phyloP scores from a whole-genome alignment of 208 protist genomes.

The Crithidia acanthocephali region DNA sequence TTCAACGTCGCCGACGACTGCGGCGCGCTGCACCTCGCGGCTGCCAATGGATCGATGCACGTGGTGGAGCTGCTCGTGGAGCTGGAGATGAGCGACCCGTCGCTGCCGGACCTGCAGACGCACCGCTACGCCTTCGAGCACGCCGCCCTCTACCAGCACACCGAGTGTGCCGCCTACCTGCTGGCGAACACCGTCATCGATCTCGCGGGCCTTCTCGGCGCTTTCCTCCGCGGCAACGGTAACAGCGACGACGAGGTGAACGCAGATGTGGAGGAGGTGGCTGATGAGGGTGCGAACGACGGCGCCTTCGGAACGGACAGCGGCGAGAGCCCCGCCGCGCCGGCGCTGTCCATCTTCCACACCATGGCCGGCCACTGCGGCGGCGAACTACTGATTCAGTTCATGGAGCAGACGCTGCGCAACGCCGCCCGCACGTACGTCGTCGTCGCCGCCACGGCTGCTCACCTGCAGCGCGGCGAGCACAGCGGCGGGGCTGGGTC shows the following conservation, averaged over 20 bases:
- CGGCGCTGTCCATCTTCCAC: slow-evolving; percentile 37
- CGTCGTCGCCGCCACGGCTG: not conserved
- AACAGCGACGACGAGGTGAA: not conserved
- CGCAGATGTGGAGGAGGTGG: slow-evolving; percentile 3
- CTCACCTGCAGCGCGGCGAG: not conserved
- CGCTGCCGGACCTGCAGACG: slow-evolving; percentile 21
- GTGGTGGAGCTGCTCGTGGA: slow-evolving; percentile 69
- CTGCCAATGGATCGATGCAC: slow-evolving; percentile 49
- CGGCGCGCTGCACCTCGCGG: slow-evolving; percentile 61
- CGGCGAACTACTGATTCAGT: slow-evolving; percentile 45
- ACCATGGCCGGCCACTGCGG: slow-evolving; percentile 49
- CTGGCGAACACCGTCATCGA: slow-evolving; percentile 50
- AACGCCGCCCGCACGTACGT: slow-evolving; percentile 18
- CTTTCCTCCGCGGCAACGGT: not conserved
- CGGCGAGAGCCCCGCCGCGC: too few relatives aligned
- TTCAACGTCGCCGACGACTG: slow-evolving; percentile 79
- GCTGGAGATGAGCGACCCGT: slow-evolving; percentile 71
- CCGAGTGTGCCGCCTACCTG: slow-evolving; percentile 55
- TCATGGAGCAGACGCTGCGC: slow-evolving; percentile 47
- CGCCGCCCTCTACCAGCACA: slow-evolving; percentile 52
- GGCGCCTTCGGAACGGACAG: too few relatives aligned
- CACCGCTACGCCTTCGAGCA: slow-evolving; percentile 74
- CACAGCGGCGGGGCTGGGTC: slow-evolving; percentile 7
- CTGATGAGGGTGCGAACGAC: not conserved
- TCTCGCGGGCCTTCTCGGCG: slow-evolving; percentile 14